Conservation (phyloP, 2,329 filamentous ascomycete species). For the Aureobasidium musti region DNA sequence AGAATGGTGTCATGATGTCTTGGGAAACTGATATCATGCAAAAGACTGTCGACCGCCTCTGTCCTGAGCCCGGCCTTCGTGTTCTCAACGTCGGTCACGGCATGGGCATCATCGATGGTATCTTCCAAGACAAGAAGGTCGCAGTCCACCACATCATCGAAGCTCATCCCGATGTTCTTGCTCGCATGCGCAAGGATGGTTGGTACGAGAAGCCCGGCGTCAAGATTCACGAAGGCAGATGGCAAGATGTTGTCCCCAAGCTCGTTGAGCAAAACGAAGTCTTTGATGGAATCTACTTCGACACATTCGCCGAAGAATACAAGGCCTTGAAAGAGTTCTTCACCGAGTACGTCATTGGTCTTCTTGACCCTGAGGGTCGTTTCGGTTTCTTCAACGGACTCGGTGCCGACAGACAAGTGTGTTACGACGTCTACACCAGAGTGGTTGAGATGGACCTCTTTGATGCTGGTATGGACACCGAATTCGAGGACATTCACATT, state of each 20-base stretch:
- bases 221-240: conserved; percentile 51
- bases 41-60: conserved; percentile 48
- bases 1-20: conserved; percentile 57
- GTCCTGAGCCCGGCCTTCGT: conserved; percentile 45
- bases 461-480: conserved; percentile 85
- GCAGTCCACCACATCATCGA: conserved; percentile 54
- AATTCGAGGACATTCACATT: conserved; percentile 78
- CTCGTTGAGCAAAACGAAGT: conserved; percentile 47
- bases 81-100: conserved; percentile 55
- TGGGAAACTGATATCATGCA: conserved; percentile 56
- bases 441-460: conserved; percentile 88
- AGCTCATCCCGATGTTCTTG: conserved; percentile 53
- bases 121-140: conserved; percentile 50
- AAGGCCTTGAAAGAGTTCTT: conserved; percentile 83
- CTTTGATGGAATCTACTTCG: conserved; percentile 75
- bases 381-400: conserved; percentile 73
- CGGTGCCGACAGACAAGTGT: conserved; percentile 86
- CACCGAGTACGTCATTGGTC: conserved; percentile 76
- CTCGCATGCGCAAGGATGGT: conserved; percentile 49
- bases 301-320: conserved; percentile 97
- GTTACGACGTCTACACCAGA: conserved; percentile 93
- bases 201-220: conserved; percentile 55
- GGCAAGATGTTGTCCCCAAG: conserved; percentile 53
- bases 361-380: conserved; percentile 63
- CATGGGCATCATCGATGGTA: conserved; percentile 55